Evolutionary conservation across 192 early-diverging fungal genomes (phyloP).

Genomic region (Coemansia umbellata): DNA sequence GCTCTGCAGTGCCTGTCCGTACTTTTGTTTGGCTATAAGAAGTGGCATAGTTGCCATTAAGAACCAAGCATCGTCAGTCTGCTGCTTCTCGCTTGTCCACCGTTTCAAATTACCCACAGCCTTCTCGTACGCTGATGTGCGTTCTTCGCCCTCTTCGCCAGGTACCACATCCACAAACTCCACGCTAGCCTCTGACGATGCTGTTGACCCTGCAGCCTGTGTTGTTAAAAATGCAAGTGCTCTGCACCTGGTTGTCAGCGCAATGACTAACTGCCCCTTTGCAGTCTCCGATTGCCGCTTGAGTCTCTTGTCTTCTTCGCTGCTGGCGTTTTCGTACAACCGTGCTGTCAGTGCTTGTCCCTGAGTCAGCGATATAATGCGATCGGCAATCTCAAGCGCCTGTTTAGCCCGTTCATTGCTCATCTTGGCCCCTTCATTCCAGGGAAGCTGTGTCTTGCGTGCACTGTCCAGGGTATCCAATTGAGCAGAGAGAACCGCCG

Average conservation of each 20-base stretch:
- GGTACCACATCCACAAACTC: slow-evolving; percentile 43
- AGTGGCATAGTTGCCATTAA: slow-evolving; percentile 57
- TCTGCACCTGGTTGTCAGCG: slow-evolving; percentile 58
- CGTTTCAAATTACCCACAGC: slow-evolving; percentile 55
- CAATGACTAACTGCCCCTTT: slow-evolving; percentile 61
- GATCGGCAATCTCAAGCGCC: slow-evolving; percentile 49
- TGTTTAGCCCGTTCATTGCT: slow-evolving; percentile 6
- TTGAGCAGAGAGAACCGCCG: slow-evolving; percentile 45
- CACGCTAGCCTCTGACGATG: slow-evolving; percentile 23
- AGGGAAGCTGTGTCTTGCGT: slow-evolving; percentile 52
- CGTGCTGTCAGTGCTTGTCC: slow-evolving; percentile 55
- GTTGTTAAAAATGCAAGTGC: slow-evolving; percentile 43
- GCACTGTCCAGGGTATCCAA: slow-evolving; percentile 47
- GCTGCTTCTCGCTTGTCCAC: slow-evolving; percentile 55
- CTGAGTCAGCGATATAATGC: slow-evolving; percentile 59
- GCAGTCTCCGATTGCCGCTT: slow-evolving; percentile 72
- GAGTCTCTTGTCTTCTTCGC: slow-evolving; percentile 54
- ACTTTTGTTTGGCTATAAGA: slow-evolving; percentile 53
- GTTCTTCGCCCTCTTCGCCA: slow-evolving; percentile 20
- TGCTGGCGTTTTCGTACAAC: slow-evolving; percentile 34
- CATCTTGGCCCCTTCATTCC: slow-evolving; percentile 32
- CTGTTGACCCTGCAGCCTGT: slow-evolving; percentile 3
- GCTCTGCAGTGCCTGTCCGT: slow-evolving; percentile 69
- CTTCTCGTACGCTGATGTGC: slow-evolving; percentile 51
- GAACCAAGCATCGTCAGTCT: slow-evolving; percentile 52